These are phyloP conservation scores for Xylariaceae sp. DNA, from an alignment of 2,329 filamentous ascomycete species.

Conservation along the genomic window DNA sequence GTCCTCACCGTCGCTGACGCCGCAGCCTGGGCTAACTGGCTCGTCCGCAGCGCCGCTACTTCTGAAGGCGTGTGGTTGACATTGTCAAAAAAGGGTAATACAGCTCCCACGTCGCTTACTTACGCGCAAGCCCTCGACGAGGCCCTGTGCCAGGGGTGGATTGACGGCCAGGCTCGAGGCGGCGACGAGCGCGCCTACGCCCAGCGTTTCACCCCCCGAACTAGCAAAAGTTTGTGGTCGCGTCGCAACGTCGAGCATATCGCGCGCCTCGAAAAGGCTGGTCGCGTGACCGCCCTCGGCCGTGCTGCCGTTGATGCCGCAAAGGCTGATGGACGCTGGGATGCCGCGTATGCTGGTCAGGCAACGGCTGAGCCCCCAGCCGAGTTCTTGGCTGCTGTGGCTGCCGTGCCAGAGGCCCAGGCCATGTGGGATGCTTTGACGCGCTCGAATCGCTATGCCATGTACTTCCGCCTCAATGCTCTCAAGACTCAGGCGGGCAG, in stretches of 20 bases:
- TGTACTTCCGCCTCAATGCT: conserved; percentile 35
- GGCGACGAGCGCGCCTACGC: conserved; percentile 56
- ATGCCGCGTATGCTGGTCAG: conserved; percentile 60
- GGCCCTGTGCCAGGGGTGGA: conserved; percentile 69
- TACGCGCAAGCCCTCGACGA: conserved; percentile 58
- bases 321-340: conserved; percentile 64
- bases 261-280: conserved; percentile 50
- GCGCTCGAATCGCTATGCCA: conserved; percentile 33
- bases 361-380: conserved; percentile 54
- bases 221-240: conserved; percentile 63
- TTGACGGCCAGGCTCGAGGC: conserved; percentile 59
- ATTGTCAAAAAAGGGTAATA: conserved; percentile 38
- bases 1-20: conserved; percentile 34
- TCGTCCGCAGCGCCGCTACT: conserved; percentile 30
- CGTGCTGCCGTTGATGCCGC: conserved; percentile 60
- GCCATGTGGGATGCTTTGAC: conserved; percentile 29
- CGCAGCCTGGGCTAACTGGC: conserved; percentile 38
- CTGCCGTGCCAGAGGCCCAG: conserved; percentile 30
- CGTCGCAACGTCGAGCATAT: conserved; percentile 64
- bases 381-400: conserved; percentile 51
- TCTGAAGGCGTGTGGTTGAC: conserved; percentile 41
- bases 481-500: conserved; percentile 36
- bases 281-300: conserved; percentile 57
- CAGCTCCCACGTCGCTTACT: conserved; percentile 36
- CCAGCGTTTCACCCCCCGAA: conserved; percentile 65